phyloP scores from a whole-genome alignment of 106 monocot genomes.

The Dendrobium huoshanense region DNA sequence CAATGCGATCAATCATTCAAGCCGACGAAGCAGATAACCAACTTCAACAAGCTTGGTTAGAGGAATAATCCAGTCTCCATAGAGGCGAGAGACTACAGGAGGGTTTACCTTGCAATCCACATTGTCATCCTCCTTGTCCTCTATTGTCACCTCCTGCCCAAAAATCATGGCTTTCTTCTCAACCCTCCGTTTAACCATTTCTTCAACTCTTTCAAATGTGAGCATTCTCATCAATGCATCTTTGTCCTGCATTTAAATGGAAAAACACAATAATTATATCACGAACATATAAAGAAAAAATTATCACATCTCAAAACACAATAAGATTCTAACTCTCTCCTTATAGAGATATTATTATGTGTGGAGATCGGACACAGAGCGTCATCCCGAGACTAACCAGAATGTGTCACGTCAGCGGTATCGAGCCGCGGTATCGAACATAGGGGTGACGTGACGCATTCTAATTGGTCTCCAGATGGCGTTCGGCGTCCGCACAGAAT shows the following conservation, averaged over 20 bases:
- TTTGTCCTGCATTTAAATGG: constrained; percentile 44
- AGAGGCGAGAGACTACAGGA: constrained; percentile 38
- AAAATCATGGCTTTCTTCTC: constrained; percentile 77
- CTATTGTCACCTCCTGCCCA: constrained; percentile 58
- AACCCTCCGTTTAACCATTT: constrained; percentile 75
- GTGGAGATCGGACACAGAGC: too few species aligned
- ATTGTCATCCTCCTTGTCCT: constrained; percentile 18
- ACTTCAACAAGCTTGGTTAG: constrained; percentile 82
- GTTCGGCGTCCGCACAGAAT: too few species aligned
- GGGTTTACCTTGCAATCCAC: constrained; percentile 23
- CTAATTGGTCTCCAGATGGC: too few species aligned
- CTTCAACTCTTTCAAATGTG: constrained; percentile 81
- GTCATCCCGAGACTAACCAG: too few species aligned
- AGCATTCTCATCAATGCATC: constrained; percentile 73
- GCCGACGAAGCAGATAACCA: constrained; percentile 76
- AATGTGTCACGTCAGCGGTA: too few species aligned
- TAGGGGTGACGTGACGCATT: too few species aligned
- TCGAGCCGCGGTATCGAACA: too few species aligned
- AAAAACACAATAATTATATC: background rate
- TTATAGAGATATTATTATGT: too few species aligned
- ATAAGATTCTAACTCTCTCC: too few species aligned
- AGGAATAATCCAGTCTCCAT: constrained; percentile 82
- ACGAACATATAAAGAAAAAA: too few species aligned
- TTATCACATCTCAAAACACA: too few species aligned
- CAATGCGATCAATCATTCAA: constrained; percentile 31